Evolutionary conservation across 148 eudicot genomes (phyloP), one percentile per base, ranked within the genome.

Genomic region (Fallopia convolvulus): DNA sequence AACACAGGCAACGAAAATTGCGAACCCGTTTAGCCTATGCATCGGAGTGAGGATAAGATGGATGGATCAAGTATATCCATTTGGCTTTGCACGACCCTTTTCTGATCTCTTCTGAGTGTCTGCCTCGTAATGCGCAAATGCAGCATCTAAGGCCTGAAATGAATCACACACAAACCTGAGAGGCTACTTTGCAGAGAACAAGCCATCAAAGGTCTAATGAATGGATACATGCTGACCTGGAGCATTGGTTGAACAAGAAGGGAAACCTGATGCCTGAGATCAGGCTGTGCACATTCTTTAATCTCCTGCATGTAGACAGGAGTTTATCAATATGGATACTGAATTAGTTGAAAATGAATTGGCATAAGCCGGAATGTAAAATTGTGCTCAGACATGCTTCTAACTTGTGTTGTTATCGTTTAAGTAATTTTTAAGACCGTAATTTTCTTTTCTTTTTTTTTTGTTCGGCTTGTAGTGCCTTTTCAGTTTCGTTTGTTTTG

Each of bases 111-210:
- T 90, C 77, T 90, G 92, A 70, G 81, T 74, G 77, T 94, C 97
- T 70, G 89, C 84, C 18, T 94, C 98, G 79, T 90, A 89, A 82
- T 94, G 93, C 18, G 97, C 91, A 78, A 94, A 90, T 1, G 98
- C 97, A 71, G 98, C 98, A 84, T 92, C 98, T 53, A 94, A 76
- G 52, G 97, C 92, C 97, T 94, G 92, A 84, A 87, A 32, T 60
- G 49, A 61, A 12, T 76, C 21, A 10, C 21, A 33, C 14, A 48
- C 33, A 74, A 21, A 42, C 26, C 9, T 46, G 49, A 74, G 49
- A 74, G 30, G 65, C 65, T 58, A 58, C 26, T 58, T 4, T 49
- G 17, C 26, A 74, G 49, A 17, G 41, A 42, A 17, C 56, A 15
- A 52, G 56, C 56, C 47, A 18, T n/a, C 47, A 44, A 44, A 44